Conservation (phyloP, 1,284 basidiomycete genomes). For the Leccinum variabile region DNA sequence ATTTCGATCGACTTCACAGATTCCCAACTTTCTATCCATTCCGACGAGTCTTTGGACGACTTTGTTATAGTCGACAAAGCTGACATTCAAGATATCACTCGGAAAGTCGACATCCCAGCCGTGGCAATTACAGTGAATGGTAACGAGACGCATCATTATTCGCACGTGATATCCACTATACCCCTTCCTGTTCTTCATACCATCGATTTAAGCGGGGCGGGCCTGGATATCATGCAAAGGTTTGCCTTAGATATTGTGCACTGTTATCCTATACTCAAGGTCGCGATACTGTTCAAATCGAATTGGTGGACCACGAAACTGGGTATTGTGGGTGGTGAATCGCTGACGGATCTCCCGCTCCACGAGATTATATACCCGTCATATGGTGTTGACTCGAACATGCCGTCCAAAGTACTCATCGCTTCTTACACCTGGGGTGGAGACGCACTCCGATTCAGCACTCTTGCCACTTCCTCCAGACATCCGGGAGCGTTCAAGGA, state of each 20-base stretch:
- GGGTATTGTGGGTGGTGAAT: slow-evolving; percentile 32
- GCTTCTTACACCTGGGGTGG: not conserved
- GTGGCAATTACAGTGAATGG: not conserved
- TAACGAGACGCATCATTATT: not conserved
- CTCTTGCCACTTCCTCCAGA: not conserved
- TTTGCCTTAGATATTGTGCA: not conserved
- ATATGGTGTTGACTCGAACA: slow-evolving; percentile 28
- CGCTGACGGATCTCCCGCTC: not conserved
- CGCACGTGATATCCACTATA: not conserved
- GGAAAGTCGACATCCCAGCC: not conserved
- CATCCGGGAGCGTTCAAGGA: not conserved
- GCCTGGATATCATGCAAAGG: not conserved
- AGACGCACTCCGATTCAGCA: slow-evolving; percentile 6
- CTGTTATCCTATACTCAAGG: not conserved
- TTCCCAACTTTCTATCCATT: not conserved
- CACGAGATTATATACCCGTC: slow-evolving; percentile 35
- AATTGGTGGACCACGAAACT: slow-evolving; percentile 37
- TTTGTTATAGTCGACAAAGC: not conserved
- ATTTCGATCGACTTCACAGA: not conserved
- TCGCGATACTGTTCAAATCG: slow-evolving; percentile 4
- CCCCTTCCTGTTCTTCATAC: not conserved
- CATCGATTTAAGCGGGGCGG: not conserved
- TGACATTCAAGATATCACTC: not conserved
- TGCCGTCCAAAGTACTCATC: slow-evolving; percentile 20
- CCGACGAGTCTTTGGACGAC: not conserved